Percentiles rank a stretch among this genome's conserved stretches.
Evolutionary conservation across 2,329 filamentous ascomycete species (phyloP).

Genomic region (Orbilia brochopaga): DNA sequence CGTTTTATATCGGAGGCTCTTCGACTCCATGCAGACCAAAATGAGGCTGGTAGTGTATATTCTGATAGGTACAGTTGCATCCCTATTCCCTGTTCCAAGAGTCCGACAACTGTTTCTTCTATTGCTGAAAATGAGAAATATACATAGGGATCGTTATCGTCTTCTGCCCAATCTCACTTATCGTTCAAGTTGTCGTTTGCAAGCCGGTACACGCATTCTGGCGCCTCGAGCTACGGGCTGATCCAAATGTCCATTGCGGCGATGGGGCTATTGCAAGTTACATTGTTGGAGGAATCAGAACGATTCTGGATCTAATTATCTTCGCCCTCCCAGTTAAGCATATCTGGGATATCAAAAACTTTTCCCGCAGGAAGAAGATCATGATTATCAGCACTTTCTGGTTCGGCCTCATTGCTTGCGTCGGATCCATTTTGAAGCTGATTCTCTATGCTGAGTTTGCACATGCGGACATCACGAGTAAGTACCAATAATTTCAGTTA

Average conservation of each 20-base stretch:
- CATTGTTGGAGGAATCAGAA: conserved; percentile 21
- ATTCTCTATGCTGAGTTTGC: conserved; percentile 22
- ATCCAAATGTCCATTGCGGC: conserved; percentile 29
- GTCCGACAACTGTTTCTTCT: too few relatives aligned
- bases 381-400: conserved; percentile 35
- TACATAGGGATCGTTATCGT: conserved; percentile 26
- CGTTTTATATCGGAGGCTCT: conserved; percentile 41
- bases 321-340: conserved; percentile 42
- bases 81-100: conserved; percentile 28
- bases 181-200: conserved; percentile 20
- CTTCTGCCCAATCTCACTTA: conserved; percentile 34
- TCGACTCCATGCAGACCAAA: conserved; percentile 43
- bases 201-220: conserved; percentile 36
- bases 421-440: conserved; percentile 39
- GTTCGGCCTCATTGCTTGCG: conserved; percentile 40
- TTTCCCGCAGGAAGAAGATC: conserved; percentile 40
- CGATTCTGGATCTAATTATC: conserved; percentile 31
- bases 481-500: neutral
- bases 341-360: conserved; percentile 47
- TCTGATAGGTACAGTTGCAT: conserved; percentile 24
- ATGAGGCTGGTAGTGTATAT: conserved; percentile 39
- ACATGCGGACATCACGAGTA: conserved; percentile 37
- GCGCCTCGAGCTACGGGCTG: conserved; percentile 23
- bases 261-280: conserved; percentile 19
- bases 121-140: too few relatives aligned